phyloP scores from a whole-genome alignment of 257 asterid genomes.

The Salvia hispanica region DNA sequence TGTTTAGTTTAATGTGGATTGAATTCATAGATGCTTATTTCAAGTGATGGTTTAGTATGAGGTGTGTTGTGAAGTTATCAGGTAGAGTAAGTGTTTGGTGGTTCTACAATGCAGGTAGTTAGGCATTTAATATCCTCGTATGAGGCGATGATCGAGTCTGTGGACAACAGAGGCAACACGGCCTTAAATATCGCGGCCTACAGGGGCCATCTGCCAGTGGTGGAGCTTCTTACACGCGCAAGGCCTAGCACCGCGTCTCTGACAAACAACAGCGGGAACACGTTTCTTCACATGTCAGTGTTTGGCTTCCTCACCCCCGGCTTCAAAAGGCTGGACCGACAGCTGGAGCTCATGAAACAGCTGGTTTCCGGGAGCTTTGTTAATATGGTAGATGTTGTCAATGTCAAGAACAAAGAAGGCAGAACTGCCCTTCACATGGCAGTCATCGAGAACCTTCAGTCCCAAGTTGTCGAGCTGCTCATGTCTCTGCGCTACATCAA shows the following conservation, averaged over 20 bases:
- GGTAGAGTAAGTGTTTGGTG: constrained; percentile 9
- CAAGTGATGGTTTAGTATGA: not conserved
- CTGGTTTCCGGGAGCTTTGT: constrained; percentile 41
- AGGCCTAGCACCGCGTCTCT: constrained; percentile 45
- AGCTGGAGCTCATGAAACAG: constrained; percentile 58
- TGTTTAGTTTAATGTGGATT: too few relatives aligned
- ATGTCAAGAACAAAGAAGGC: constrained; percentile 65
- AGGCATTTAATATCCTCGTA: constrained; percentile 53
- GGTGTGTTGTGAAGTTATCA: too few relatives aligned
- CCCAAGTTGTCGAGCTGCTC: constrained; percentile 74
- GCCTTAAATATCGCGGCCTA: constrained; percentile 76
- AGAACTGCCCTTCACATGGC: constrained; percentile 90
- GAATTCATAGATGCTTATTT: too few relatives aligned
- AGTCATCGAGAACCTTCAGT: constrained; percentile 56
- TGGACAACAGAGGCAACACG: constrained; percentile 74
- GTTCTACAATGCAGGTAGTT: constrained; percentile 58
- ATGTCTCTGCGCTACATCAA: constrained; percentile 58
- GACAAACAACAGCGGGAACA: constrained; percentile 65
- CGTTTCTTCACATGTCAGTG: constrained; percentile 86
- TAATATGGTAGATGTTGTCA: constrained; percentile 52
- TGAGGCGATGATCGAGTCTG: constrained; percentile 39
- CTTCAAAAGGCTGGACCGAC: constrained; percentile 68
- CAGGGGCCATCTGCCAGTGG: constrained; percentile 57
- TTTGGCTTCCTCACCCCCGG: constrained; percentile 75
- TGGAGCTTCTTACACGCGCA: constrained; percentile 52